Conservation (phyloP, 441 rosid species). For the Corymbia calophylla region DNA sequence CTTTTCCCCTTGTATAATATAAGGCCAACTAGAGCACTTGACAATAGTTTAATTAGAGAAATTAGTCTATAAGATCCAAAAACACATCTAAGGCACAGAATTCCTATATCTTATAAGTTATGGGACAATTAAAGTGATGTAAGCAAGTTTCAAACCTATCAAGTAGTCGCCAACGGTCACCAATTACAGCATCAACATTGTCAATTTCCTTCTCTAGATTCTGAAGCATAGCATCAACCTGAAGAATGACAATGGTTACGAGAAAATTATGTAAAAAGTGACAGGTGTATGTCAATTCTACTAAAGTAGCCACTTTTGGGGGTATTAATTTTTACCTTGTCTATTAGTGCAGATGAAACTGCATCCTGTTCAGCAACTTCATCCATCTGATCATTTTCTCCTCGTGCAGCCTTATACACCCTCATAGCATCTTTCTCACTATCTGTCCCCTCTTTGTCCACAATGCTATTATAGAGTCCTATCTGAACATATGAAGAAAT, state of each 20-base stretch:
- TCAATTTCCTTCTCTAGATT: constrained; percentile 92
- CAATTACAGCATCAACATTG: constrained; percentile 71
- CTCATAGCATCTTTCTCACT: constrained; percentile 60
- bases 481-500: constrained; percentile 36
- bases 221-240: constrained; percentile 86
- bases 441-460: constrained; percentile 58
- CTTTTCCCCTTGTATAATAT: not conserved
- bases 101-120: not conserved
- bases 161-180: constrained; percentile 72
- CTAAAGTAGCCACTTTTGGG: not conserved
- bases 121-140: not conserved
- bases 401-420: constrained; percentile 81
- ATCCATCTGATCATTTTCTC: constrained; percentile 37
- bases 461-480: constrained; percentile 73
- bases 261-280: not conserved
- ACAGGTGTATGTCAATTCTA: not conserved
- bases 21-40: not conserved
- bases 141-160: constrained; percentile 45
- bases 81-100: not conserved
- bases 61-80: not conserved
- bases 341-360: constrained; percentile 76
- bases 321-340: constrained; percentile 29
- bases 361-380: constrained; percentile 42
- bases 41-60: not conserved
- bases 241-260: not conserved